Percentiles rank a stretch among this genome's conserved stretches.
Evolutionary conservation across 352 stramenopile species (phyloP).

Genomic region (Globisporangium middletonii): DNA sequence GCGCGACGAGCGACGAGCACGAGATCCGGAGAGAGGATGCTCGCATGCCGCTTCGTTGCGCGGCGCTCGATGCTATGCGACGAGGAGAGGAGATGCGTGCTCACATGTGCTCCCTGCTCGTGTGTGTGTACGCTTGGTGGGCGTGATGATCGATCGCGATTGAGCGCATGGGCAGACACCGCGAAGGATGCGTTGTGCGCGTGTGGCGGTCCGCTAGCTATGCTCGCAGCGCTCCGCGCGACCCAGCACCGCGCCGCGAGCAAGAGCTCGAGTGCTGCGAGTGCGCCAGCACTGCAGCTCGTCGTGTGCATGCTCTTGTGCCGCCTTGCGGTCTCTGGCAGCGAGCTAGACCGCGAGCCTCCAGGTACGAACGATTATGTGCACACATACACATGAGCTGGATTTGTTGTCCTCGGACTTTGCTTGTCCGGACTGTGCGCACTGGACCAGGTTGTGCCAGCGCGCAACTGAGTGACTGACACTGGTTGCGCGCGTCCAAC

Average conservation of each 20-base stretch:
- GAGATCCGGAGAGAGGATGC: not conserved
- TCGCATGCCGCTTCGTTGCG: not conserved
- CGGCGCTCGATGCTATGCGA: not conserved
- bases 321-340: slow-evolving; percentile 21
- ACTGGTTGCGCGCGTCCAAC: no score
- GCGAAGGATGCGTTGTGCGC: slow-evolving; percentile 38
- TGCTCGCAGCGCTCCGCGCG: slow-evolving; percentile 2
- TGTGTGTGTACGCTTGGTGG: not conserved
- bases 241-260: not conserved
- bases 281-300: slow-evolving; percentile 25
- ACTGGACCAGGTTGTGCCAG: no score
- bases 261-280: not conserved
- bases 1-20: not conserved
- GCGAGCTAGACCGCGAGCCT: slow-evolving; percentile 4
- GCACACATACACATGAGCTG: no score
- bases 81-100: not conserved
- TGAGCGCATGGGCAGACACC: slow-evolving; percentile 17
- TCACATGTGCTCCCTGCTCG: not conserved
- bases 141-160: not conserved
- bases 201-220: slow-evolving; percentile 1
- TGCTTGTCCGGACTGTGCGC: not conserved
- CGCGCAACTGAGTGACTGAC: not conserved
- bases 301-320: slow-evolving; percentile 52
- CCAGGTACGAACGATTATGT: slow-evolving; percentile 10
- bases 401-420: no score